A percentile compares a stretch with the other conserved stretches of the same genome.
Evolutionary conservation across 2,329 filamentous ascomycete species (phyloP).

Genomic region (Tolypocladium endophyticum): DNA sequence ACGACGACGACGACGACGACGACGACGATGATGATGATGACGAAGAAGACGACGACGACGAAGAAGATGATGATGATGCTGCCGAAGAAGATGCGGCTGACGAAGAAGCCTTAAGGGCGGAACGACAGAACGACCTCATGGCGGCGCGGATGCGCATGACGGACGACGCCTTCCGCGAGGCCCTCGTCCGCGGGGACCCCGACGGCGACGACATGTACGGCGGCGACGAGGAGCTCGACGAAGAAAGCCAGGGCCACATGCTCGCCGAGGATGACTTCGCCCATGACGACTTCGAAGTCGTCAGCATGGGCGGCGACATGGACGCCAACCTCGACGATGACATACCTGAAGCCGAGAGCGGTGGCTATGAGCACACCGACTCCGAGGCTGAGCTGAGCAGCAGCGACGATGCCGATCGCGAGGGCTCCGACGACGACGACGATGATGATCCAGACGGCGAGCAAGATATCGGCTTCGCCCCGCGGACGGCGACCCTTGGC

Average conservation of each 20-base stretch:
- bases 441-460: conserved; percentile 9
- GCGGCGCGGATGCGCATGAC: conserved; percentile 41
- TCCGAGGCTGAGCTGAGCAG: conserved; percentile 54
- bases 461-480: conserved; percentile 27
- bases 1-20: conserved; percentile 29
- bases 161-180: conserved; percentile 53
- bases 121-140: conserved; percentile 38
- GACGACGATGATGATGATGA: conserved; percentile 29
- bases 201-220: conserved; percentile 40
- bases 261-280: conserved; percentile 53
- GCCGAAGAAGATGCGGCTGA: conserved; percentile 30
- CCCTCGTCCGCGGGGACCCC: conserved; percentile 39
- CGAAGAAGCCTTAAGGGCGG: conserved; percentile 28
- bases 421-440: conserved; percentile 6
- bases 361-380: conserved; percentile 68
- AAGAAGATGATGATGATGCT: conserved; percentile 28
- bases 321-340: conserved; percentile 62
- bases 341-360: conserved; percentile 53
- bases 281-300: conserved; percentile 17
- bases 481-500: conserved; percentile 20
- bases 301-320: conserved; percentile 35
- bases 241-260: conserved; percentile 46
- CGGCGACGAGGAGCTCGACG: conserved; percentile 42
- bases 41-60: conserved; percentile 27
- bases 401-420: conserved; percentile 31